Conservation (phyloP, 352 stramenopile genomes). For the Phytophthora colocasiae region DNA sequence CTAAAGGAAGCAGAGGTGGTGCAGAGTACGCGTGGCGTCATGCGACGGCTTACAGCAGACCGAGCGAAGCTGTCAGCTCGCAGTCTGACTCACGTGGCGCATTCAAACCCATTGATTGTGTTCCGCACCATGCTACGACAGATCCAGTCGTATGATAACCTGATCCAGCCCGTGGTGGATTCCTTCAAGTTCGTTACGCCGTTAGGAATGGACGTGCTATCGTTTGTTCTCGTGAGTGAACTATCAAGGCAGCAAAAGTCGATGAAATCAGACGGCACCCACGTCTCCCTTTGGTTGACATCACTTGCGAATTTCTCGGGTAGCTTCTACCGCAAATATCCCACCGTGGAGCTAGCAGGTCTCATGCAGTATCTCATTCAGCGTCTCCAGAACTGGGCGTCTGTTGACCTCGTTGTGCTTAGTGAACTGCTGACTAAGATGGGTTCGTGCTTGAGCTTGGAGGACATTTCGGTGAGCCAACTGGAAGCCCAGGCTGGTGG, state of each 20-base stretch:
- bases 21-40: slow-evolving; percentile 74
- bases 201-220: slow-evolving; percentile 94
- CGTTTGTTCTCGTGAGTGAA: slow-evolving; percentile 93
- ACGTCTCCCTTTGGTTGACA: slow-evolving; percentile 94
- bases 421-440: slow-evolving; percentile 91
- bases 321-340: slow-evolving; percentile 95
- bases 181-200: slow-evolving; percentile 95
- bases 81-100: slow-evolving; percentile 87
- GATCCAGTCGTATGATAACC: slow-evolving; percentile 98
- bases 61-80: slow-evolving; percentile 80
- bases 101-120: slow-evolving; percentile 94
- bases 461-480: slow-evolving; percentile 87
- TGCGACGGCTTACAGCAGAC: slow-evolving; percentile 85
- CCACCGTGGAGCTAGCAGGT: slow-evolving; percentile 91
- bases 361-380: slow-evolving; percentile 93
- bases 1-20: slow-evolving; percentile 76
- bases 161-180: slow-evolving; percentile 96
- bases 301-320: slow-evolving; percentile 95
- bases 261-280: slow-evolving; percentile 90
- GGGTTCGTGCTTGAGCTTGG: slow-evolving; percentile 86
- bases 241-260: slow-evolving; percentile 86
- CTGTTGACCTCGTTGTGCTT: slow-evolving; percentile 87
- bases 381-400: slow-evolving; percentile 86
- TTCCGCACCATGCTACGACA: slow-evolving; percentile 95
- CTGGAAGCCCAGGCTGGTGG: slow-evolving; percentile 85